Conservation (phyloP, 352 stramenopile genomes). For the Pelagophyceae sp. region DNA sequence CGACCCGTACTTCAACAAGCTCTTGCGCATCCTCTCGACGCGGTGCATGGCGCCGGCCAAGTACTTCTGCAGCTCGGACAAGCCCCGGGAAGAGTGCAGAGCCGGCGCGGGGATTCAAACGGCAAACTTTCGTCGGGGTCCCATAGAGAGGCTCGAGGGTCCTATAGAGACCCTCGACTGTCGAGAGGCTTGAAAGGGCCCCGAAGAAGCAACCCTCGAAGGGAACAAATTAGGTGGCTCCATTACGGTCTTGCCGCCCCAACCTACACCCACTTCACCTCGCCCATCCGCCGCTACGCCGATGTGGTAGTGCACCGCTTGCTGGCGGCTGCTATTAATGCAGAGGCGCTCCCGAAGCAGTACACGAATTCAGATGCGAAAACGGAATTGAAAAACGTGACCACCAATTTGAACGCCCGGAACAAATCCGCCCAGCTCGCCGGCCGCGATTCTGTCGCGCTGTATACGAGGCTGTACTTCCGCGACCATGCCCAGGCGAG, state of each 20-base stretch:
- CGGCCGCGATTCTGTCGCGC: slow-evolving; percentile 82
- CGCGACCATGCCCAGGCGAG: slow-evolving; percentile 34
- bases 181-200: no score
- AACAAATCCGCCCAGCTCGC: slow-evolving; percentile 91
- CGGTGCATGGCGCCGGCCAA: slow-evolving; percentile 96
- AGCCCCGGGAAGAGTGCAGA: slow-evolving; percentile 79
- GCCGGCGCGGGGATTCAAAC: no score
- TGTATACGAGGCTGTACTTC: slow-evolving; percentile 98
- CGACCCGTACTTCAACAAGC: slow-evolving; percentile 96
- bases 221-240: no score
- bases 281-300: slow-evolving; percentile 94
- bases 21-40: slow-evolving; percentile 89
- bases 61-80: slow-evolving; percentile 95
- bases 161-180: no score
- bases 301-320: slow-evolving; percentile 97
- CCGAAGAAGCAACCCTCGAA: no score
- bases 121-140: no score
- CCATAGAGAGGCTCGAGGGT: no score
- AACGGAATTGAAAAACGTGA: slow-evolving; percentile 84
- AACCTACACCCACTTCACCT: slow-evolving; percentile 99
- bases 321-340: slow-evolving; percentile 86
- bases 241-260: slow-evolving; percentile 95
- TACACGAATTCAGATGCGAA: slow-evolving; percentile 79
- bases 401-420: slow-evolving; percentile 91
- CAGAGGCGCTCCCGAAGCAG: slow-evolving; percentile 77